Evolutionary conservation across 2,329 filamentous ascomycete species (phyloP).

Genomic region (Curvularia hawaiiensis): DNA sequence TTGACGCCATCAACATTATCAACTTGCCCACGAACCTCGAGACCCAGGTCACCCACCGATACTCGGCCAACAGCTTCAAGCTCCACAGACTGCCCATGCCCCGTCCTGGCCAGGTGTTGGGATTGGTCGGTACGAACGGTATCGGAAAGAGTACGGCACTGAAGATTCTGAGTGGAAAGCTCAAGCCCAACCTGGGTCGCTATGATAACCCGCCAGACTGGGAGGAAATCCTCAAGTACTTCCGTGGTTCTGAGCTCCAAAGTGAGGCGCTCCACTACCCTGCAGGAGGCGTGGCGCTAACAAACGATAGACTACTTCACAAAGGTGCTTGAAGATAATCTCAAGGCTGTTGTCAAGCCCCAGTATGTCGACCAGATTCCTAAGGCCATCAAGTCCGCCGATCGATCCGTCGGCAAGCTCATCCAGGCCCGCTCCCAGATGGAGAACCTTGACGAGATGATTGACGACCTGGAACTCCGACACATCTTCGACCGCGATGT

Average conservation of each 20-base stretch:
- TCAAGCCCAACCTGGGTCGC: constrained; percentile 95
- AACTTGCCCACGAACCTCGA: constrained; percentile 99
- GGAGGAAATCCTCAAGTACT: constrained; percentile 99
- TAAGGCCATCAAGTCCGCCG: constrained; percentile 80
- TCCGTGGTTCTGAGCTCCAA: constrained; percentile 95
- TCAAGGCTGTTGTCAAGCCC: constrained; percentile 98
- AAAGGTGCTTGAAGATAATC: constrained; percentile 93
- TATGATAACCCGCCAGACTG: constrained; percentile 98
- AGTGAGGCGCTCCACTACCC: constrained; percentile 62
- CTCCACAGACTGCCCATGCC: constrained; percentile 96
- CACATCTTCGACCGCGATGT: constrained; percentile 94
- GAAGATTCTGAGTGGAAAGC: constrained; percentile 97
- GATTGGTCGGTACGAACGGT: constrained; percentile 98
- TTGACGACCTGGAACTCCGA: constrained; percentile 82
- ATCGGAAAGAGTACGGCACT: constrained; percentile 99
- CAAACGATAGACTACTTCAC: constrained; percentile 85
- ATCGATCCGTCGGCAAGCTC: constrained; percentile 79
- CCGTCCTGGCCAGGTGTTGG: constrained; percentile 90
- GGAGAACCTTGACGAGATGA: constrained; percentile 80
- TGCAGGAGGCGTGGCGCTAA: constrained; percentile 18
- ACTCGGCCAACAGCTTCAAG: constrained; percentile 99
- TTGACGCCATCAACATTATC: constrained; percentile 99
- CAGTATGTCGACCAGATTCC: constrained; percentile 99
- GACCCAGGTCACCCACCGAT: constrained; percentile 96
- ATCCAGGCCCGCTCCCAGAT: constrained; percentile 78